These are phyloP conservation scores for Aureobasidium sp. DNA, from an alignment of 2,329 filamentous ascomycete genomes.

Conservation along the genomic window DNA sequence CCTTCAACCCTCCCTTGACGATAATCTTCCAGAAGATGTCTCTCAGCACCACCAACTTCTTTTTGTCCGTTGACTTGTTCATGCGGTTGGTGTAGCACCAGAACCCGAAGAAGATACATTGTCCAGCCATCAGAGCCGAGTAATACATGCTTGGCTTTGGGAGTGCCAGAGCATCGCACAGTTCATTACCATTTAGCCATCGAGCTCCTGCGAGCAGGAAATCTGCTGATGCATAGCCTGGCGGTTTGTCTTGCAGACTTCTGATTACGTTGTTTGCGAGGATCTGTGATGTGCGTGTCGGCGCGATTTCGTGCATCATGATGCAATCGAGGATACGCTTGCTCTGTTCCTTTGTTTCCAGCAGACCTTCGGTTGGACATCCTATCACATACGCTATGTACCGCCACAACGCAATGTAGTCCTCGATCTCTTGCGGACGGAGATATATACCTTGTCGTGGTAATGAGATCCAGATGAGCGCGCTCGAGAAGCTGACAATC, in stretches of 20 bases:
- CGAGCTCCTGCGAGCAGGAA: conserved; percentile 61
- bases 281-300: conserved; percentile 52
- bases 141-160: conserved; percentile 50
- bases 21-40: conserved; percentile 51
- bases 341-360: conserved; percentile 48
- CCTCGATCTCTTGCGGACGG: conserved; percentile 51
- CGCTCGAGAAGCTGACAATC: conserved; percentile 60
- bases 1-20: conserved; percentile 55
- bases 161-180: conserved; percentile 53
- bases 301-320: conserved; percentile 56
- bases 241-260: conserved; percentile 56
- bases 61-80: conserved; percentile 40
- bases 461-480: conserved; percentile 59
- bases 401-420: conserved; percentile 70
- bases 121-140: conserved; percentile 51
- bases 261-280: conserved; percentile 70
- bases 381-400: conserved; percentile 66
- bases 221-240: conserved; percentile 54
- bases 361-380: conserved; percentile 50
- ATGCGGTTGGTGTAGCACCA: conserved; percentile 45
- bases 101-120: conserved; percentile 57
- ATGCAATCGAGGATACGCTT: conserved; percentile 60
- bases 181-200: conserved; percentile 60
- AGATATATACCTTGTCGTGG: conserved; percentile 66
- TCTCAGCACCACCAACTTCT: conserved; percentile 45